Conservation (phyloP, 1,139 yeast genomes). For the Debaryomyces udenii region DNA sequence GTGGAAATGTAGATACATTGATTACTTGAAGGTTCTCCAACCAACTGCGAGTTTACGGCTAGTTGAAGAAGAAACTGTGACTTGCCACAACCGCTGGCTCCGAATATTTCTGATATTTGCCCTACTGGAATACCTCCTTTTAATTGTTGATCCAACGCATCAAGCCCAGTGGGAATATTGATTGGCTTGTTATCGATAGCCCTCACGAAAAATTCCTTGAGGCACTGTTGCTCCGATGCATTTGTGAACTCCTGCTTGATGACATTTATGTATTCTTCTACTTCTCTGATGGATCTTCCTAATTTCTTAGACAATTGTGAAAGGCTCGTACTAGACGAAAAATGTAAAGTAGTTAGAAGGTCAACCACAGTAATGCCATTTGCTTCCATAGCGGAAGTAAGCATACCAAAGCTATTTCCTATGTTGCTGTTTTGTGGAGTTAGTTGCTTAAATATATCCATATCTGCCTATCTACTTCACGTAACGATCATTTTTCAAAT, state of each 20-base stretch:
- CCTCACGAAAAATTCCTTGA: slow-evolving; percentile 9
- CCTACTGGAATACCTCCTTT: slow-evolving; percentile 74
- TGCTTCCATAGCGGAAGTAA: slow-evolving; percentile 17
- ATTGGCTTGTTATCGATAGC: neutral
- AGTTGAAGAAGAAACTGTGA: slow-evolving; percentile 75
- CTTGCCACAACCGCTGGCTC: slow-evolving; percentile 85
- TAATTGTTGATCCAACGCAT: slow-evolving; percentile 54
- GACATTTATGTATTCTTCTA: slow-evolving; percentile 41
- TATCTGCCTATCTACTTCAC: slow-evolving; percentile 10
- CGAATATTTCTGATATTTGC: slow-evolving; percentile 75
- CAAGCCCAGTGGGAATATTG: slow-evolving; percentile 62
- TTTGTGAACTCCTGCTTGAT: slow-evolving; percentile 25
- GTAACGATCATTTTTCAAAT: neutral
- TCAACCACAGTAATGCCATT: slow-evolving; percentile 32
- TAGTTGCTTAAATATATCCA: slow-evolving; percentile 34
- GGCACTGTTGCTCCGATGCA: slow-evolving; percentile 6
- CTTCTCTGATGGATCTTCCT: slow-evolving; percentile 52
- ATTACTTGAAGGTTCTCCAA: slow-evolving; percentile 26
- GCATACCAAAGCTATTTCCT: slow-evolving; percentile 20
- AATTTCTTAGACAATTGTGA: slow-evolving; percentile 41
- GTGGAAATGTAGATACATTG: slow-evolving; percentile 72
- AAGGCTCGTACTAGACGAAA: slow-evolving; percentile 16
- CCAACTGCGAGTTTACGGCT: slow-evolving; percentile 58
- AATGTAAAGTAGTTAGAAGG: slow-evolving; percentile 18
- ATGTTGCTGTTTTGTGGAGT: slow-evolving; percentile 16